Conservation (phyloP, 2,329 filamentous ascomycete genomes). For the Beauveria sp. region DNA sequence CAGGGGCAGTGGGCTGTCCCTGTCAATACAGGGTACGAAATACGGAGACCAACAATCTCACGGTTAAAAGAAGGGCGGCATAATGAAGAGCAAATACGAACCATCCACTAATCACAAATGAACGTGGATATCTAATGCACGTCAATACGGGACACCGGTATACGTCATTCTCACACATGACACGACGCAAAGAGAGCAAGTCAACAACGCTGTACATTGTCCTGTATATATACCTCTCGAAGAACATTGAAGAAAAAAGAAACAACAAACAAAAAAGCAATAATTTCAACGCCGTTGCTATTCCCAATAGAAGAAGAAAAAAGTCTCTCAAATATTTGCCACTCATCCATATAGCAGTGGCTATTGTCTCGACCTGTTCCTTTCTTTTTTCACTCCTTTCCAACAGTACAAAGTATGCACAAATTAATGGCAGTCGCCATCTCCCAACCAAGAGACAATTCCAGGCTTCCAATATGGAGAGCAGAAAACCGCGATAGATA, state of each 20-base stretch:
- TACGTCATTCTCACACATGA: not conserved
- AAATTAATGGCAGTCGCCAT: not conserved
- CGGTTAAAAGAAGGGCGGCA: too few species aligned
- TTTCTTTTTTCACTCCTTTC: not conserved
- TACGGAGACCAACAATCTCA: too few species aligned
- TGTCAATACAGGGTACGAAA: too few species aligned
- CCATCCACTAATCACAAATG: too few species aligned
- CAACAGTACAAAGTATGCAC: constrained; percentile 4
- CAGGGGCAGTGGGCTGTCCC: too few species aligned
- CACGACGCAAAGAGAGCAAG: not conserved
- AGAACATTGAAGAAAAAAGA: not conserved
- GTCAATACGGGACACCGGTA: too few species aligned
- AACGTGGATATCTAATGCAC: too few species aligned
- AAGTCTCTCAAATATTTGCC: not conserved
- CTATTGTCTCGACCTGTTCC: not conserved
- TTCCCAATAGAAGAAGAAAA: not conserved
- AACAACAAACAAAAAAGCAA: not conserved
- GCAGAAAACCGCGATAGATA: not conserved
- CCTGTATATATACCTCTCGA: constrained; percentile 5
- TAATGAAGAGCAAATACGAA: too few species aligned
- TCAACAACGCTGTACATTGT: constrained; percentile 6
- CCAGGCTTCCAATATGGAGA: not conserved
- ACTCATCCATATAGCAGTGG: not conserved
- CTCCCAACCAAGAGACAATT: not conserved
- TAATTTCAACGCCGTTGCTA: constrained; percentile 9